Evolutionary conservation across 495 filamentous ascomycete species (phyloP).

Genomic region (Hyaloscypha finlandica): DNA sequence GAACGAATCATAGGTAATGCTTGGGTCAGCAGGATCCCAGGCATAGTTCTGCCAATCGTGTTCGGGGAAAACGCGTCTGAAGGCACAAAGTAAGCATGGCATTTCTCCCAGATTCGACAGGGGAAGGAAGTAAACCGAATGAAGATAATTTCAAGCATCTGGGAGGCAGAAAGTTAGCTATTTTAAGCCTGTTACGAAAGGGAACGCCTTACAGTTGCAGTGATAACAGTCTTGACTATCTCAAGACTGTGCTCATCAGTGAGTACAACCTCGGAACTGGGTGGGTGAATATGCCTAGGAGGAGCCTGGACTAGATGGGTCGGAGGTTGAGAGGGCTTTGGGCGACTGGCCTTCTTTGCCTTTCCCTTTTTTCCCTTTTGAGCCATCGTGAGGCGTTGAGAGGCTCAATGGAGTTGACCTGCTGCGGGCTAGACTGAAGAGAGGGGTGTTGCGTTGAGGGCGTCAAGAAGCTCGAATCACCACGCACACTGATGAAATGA

Average conservation of each 20-base stretch:
- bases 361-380: neutral
- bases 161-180: neutral
- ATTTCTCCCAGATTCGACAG: neutral
- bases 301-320: neutral
- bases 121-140: constrained; percentile 9
- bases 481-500: neutral
- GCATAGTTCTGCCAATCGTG: constrained; percentile 9
- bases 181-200: neutral
- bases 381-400: neutral
- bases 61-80: constrained; percentile 20
- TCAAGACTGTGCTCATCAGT: constrained; percentile 25
- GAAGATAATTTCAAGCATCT: constrained; percentile 20
- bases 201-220: constrained; percentile 20
- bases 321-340: neutral
- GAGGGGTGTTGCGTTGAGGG: neutral
- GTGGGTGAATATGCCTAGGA: neutral
- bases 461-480: neutral
- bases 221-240: constrained; percentile 21
- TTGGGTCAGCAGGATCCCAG: constrained; percentile 27
- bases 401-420: neutral
- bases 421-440: neutral
- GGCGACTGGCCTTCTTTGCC: neutral
- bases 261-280: constrained; percentile 13
- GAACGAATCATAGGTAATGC: constrained; percentile 23
- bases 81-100: neutral